These are phyloP conservation scores for Paramecium sonneborni DNA, from an alignment of 73 alveolate genomes.

Conservation along the genomic window DNA sequence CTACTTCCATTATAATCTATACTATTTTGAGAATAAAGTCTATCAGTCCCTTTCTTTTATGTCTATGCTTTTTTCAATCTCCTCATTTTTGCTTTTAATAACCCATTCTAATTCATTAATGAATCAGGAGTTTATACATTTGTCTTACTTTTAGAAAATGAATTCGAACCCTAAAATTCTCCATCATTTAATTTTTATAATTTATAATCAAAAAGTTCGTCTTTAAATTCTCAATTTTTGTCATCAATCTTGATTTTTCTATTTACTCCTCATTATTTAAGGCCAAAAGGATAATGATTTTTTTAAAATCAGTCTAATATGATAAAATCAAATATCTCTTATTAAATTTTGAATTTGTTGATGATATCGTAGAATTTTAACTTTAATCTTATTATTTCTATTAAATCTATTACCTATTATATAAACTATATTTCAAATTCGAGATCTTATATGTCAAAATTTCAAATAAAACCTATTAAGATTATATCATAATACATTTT, in stretches of 20 bases:
- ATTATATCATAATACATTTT: background rate
- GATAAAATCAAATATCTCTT: slow-evolving; percentile 56
- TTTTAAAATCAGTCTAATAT: slow-evolving; percentile 22
- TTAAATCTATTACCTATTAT: background rate
- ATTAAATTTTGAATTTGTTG: background rate
- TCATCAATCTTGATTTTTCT: slow-evolving; percentile 24
- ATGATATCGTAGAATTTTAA: background rate
- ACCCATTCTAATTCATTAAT: slow-evolving; percentile 9
- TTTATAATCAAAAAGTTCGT: slow-evolving; percentile 55
- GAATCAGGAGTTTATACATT: slow-evolving; percentile 39
- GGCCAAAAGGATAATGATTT: slow-evolving; percentile 63
- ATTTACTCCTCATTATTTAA: slow-evolving; percentile 49
- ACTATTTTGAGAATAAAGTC: slow-evolving; percentile 32
- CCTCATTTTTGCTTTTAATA: slow-evolving; percentile 58
- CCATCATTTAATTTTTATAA: slow-evolving; percentile 1
- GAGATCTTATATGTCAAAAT: slow-evolving; percentile 66
- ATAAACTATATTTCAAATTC: slow-evolving; percentile 13
- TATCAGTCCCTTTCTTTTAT: slow-evolving; percentile 59
- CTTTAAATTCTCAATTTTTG: slow-evolving; percentile 25
- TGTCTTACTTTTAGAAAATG: slow-evolving; percentile 36
- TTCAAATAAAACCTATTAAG: slow-evolving; percentile 31
- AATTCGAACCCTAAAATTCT: slow-evolving; percentile 2
- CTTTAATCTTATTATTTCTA: background rate
- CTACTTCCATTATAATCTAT: slow-evolving; percentile 17
- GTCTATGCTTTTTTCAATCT: slow-evolving; percentile 53